Percentiles rank a stretch among this genome's conserved stretches.
These are phyloP conservation scores for Galerina sulciceps DNA, from an alignment of 768 basidiomycete species.

Conservation along the genomic window DNA sequence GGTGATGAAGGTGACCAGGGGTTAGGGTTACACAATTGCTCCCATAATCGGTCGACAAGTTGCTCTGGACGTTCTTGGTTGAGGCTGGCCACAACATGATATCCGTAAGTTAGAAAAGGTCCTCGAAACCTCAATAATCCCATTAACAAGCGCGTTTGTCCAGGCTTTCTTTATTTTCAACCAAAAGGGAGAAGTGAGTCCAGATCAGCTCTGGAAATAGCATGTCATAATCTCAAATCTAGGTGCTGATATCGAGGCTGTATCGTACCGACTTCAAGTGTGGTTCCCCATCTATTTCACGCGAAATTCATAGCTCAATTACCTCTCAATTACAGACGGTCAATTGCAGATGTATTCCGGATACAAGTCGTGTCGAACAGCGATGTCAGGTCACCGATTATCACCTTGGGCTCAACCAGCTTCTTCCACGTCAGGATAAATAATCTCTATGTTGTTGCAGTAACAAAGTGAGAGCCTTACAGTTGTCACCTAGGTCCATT, in stretches of 20 bases:
- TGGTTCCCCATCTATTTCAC: constrained; percentile 26
- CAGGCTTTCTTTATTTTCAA: constrained; percentile 99
- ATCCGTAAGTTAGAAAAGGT: constrained; percentile 20
- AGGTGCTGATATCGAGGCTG: constrained; percentile 95
- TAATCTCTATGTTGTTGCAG: constrained; percentile 94
- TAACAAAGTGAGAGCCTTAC: constrained; percentile 88
- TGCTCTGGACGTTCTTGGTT: neutral
- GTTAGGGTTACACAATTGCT: neutral
- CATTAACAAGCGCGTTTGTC: neutral
- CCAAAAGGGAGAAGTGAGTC: constrained; percentile 93
- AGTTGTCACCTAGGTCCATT: neutral
- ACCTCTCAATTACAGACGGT: constrained; percentile 60
- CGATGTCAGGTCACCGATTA: constrained; percentile 95
- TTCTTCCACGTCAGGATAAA: constrained; percentile 98
- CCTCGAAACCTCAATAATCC: neutral
- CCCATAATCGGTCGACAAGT: neutral
- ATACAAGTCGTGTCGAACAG: constrained; percentile 99
- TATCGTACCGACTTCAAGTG: constrained; percentile 98
- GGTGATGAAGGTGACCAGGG: neutral
- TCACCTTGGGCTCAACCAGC: constrained; percentile 96
- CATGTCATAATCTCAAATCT: constrained; percentile 8
- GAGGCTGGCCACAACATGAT: constrained; percentile 20
- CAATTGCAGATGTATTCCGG: constrained; percentile 96
- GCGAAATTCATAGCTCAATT: constrained; percentile 9
- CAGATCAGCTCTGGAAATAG: neutral